These are phyloP conservation scores for Gyrodon tennesseensis DNA, from an alignment of 1,284 basidiomycete species.

Conservation along the genomic window DNA sequence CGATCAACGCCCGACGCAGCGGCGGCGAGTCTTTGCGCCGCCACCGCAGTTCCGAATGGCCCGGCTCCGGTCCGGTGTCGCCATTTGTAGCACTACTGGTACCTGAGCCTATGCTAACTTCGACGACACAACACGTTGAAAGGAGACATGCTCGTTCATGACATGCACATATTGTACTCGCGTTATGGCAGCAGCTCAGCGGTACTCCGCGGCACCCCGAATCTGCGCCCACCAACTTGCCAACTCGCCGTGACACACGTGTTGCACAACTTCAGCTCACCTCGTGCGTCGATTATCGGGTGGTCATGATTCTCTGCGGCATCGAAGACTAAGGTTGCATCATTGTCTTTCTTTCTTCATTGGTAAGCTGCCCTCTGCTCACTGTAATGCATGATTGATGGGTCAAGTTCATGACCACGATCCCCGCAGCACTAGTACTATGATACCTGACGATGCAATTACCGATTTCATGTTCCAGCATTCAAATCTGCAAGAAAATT, in stretches of 20 bases:
- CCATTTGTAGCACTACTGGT: too few species aligned
- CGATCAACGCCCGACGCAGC: neutral
- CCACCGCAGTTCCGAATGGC: neutral
- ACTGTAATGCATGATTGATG: neutral
- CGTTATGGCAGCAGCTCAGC: neutral
- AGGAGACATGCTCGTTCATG: neutral
- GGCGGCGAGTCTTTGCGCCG: too few species aligned
- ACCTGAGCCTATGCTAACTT: too few species aligned
- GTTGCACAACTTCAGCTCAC: neutral
- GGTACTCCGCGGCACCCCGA: neutral
- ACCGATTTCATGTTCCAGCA: neutral
- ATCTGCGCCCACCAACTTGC: neutral
- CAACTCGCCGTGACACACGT: neutral
- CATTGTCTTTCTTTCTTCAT: neutral
- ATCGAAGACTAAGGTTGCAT: too few species aligned
- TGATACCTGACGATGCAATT: neutral
- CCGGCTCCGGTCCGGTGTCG: neutral
- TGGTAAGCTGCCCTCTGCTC: neutral
- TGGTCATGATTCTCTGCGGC: too few species aligned
- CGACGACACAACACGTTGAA: neutral
- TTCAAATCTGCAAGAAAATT: neutral
- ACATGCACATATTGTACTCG: neutral
- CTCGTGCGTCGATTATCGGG: neutral
- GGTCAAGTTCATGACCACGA: neutral
- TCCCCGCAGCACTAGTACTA: too few species aligned